A percentile compares a stretch with the other conserved stretches of the same genome.
phyloP scores from a whole-genome alignment of 768 basidiomycete species.

The Austroboletus festivus region DNA sequence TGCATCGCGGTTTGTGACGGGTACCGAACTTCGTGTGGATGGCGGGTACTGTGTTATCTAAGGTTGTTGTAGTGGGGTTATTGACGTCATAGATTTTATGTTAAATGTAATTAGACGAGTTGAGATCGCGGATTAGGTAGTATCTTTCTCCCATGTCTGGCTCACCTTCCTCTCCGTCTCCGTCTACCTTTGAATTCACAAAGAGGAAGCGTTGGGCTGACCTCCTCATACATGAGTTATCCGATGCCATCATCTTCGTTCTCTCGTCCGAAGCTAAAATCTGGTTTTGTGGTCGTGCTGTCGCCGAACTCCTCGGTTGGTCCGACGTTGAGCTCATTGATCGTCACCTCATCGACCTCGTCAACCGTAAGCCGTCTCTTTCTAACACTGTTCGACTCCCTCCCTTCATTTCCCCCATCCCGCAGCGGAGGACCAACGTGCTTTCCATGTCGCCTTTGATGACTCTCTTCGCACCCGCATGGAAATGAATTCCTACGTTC shows the following conservation, averaged over 20 bases:
- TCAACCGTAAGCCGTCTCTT: constrained; percentile 50
- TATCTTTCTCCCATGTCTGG: too few species aligned
- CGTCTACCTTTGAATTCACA: constrained; percentile 69
- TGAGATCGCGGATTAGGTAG: too few species aligned
- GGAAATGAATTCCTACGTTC: constrained; percentile 58
- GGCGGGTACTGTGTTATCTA: constrained; percentile 81
- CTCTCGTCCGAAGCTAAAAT: constrained; percentile 62
- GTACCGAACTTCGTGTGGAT: constrained; percentile 80
- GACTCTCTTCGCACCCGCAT: constrained; percentile 47
- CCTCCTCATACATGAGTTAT: constrained; percentile 69
- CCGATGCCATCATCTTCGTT: constrained; percentile 68
- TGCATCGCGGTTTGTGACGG: constrained; percentile 88
- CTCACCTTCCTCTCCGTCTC: not conserved
- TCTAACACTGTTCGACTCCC: not conserved
- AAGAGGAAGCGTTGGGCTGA: constrained; percentile 88
- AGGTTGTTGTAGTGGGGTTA: constrained; percentile 1
- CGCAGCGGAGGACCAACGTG: constrained; percentile 54
- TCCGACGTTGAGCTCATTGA: constrained; percentile 70
- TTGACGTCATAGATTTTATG: constrained; percentile 32
- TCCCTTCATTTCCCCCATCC: constrained; percentile 1
- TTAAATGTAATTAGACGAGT: too few species aligned
- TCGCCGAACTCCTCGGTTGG: constrained; percentile 77
- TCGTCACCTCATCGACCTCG: constrained; percentile 57
- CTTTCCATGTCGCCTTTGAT: constrained; percentile 48
- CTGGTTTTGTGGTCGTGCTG: constrained; percentile 65